A percentile compares a stretch with the other conserved stretches of the same genome.
These are phyloP conservation scores for Beauveria scarabaeidicola DNA, from an alignment of 2,329 filamentous ascomycete species.

Conservation along the genomic window DNA sequence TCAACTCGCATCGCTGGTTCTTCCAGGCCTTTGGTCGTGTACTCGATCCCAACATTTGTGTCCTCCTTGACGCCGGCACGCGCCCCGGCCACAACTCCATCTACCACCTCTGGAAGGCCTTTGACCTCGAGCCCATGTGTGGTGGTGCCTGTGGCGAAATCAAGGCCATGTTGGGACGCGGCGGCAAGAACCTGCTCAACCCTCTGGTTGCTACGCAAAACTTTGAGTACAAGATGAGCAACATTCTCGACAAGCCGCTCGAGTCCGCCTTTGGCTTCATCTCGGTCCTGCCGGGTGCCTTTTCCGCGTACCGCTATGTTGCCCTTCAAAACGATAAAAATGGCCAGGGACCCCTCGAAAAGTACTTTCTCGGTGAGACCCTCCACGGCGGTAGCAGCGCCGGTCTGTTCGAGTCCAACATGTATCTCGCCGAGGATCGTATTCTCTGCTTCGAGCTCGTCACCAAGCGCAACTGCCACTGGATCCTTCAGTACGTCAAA, in stretches of 20 bases:
- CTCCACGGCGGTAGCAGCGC: constrained; percentile 87
- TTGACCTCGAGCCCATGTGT: constrained; percentile 95
- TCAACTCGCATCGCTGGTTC: constrained; percentile 99
- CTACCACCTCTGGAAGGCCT: constrained; percentile 97
- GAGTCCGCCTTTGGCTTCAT: constrained; percentile 98
- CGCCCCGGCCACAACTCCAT: constrained; percentile 90
- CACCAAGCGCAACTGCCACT: constrained; percentile 92
- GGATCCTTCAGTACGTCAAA: constrained; percentile 98
- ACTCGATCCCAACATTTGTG: constrained; percentile 91
- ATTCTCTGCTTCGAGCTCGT: constrained; percentile 98
- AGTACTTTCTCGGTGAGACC: constrained; percentile 95
- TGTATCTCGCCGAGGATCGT: constrained; percentile 98
- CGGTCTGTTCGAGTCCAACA: constrained; percentile 96
- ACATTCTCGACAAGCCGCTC: constrained; percentile 94
- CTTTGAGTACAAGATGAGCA: constrained; percentile 99
- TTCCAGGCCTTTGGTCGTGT: constrained; percentile 94
- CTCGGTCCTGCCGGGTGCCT: constrained; percentile 89
- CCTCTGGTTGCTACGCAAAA: constrained; percentile 94
- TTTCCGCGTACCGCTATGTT: constrained; percentile 94
- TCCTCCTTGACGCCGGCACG: constrained; percentile 91
- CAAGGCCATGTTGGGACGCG: constrained; percentile 87
- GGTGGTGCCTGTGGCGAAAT: constrained; percentile 97
- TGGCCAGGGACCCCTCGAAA: constrained; percentile 82
- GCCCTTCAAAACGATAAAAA: constrained; percentile 96
- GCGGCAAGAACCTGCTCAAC: constrained; percentile 82